These are phyloP conservation scores for Westerdykella aurantiaca DNA, from an alignment of 2,329 filamentous ascomycete species.

Conservation along the genomic window DNA sequence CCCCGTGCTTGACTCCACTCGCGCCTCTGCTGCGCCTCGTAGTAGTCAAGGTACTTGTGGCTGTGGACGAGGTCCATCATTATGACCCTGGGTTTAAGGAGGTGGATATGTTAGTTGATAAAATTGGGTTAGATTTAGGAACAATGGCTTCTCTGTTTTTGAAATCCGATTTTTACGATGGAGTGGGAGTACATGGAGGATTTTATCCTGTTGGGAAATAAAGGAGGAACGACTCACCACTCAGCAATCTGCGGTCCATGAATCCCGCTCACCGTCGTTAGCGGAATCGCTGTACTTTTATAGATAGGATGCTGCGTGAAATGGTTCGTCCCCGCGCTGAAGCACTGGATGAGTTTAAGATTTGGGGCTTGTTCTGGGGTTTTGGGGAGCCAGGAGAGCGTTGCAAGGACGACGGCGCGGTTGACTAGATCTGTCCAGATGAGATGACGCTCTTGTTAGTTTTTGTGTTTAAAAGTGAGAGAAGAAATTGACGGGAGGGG, in stretches of 20 bases:
- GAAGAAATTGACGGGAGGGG: slow-evolving; percentile 1
- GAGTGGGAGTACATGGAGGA: no score
- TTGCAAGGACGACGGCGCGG: slow-evolving; percentile 45
- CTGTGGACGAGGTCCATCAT: slow-evolving; percentile 56
- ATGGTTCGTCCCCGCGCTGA: slow-evolving; percentile 55
- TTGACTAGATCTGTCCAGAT: slow-evolving; percentile 33
- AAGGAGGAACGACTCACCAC: slow-evolving; percentile 39
- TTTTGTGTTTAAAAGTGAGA: neutral
- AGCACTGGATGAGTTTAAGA: slow-evolving; percentile 50
- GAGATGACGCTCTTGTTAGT: slow-evolving; percentile 6
- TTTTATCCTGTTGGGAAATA: neutral
- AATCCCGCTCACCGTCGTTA: slow-evolving; percentile 53
- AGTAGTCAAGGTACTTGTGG: slow-evolving; percentile 50
- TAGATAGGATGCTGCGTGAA: slow-evolving; percentile 50
- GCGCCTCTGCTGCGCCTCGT: slow-evolving; percentile 54
- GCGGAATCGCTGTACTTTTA: slow-evolving; percentile 46
- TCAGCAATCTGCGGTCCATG: slow-evolving; percentile 62
- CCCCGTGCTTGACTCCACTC: slow-evolving; percentile 44
- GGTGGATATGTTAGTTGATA: no score
- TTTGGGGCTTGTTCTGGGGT: slow-evolving; percentile 33
- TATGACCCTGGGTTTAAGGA: slow-evolving; percentile 36
- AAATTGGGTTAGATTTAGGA: no score
- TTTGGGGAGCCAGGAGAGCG: slow-evolving; percentile 43
- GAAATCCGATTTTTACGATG: no score
- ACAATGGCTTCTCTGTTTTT: no score